Evolutionary conservation across 352 stramenopile genomes (phyloP).

Genomic region (Phytophthora litchii): DNA sequence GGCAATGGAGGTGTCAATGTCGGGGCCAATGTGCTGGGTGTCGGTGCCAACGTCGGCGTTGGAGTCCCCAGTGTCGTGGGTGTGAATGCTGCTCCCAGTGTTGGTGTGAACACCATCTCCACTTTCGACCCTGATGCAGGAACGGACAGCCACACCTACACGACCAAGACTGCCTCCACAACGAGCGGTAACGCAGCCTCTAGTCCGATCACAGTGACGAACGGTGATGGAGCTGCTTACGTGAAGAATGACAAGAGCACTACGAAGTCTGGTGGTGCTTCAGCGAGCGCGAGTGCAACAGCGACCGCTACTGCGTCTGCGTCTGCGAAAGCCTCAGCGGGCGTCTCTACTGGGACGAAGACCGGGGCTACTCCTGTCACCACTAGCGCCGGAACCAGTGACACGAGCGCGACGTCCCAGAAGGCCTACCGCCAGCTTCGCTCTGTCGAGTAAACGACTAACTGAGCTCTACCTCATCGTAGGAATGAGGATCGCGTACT

Average conservation of each 20-base stretch:
- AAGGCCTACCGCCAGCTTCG: conserved; percentile 13
- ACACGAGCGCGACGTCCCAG: conserved; percentile 2
- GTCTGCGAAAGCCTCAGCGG: neutral
- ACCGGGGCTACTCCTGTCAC: neutral
- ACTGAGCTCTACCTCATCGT: no score
- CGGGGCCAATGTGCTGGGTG: conserved; percentile 1
- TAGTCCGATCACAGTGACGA: neutral
- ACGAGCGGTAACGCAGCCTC: conserved; percentile 1
- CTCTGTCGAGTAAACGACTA: neutral
- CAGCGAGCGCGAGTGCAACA: neutral
- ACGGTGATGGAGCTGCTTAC: neutral
- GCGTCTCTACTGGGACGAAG: neutral
- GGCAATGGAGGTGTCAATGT: conserved; percentile 2
- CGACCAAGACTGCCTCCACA: conserved; percentile 5
- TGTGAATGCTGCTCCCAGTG: conserved; percentile 1
- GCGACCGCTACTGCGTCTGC: neutral
- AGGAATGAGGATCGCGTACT: no score
- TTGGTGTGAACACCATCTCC: neutral
- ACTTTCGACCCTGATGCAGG: neutral
- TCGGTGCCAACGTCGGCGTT: conserved; percentile 1
- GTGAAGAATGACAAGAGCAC: neutral
- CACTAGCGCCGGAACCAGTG: conserved; percentile 11
- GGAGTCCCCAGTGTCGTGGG: conserved; percentile 1
- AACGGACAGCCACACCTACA: conserved; percentile 1
- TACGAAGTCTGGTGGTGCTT: conserved; percentile 4